Conservation (phyloP, 306 rosid species). For the Rosa chinensis region DNA sequence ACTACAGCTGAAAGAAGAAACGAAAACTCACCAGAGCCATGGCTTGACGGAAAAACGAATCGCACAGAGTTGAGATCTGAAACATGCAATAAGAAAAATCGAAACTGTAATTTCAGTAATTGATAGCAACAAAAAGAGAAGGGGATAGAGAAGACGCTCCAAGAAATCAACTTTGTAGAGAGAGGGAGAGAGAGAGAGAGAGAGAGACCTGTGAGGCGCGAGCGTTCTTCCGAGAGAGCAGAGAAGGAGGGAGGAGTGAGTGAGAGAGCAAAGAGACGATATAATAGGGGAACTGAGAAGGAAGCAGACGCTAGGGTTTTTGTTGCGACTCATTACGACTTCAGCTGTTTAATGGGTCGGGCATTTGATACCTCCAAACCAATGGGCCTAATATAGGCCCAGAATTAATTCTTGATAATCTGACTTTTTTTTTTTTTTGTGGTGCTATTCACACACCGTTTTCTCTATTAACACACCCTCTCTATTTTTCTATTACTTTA, state of each 20-base stretch:
- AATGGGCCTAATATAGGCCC: not conserved
- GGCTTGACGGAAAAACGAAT: slow-evolving; percentile 47
- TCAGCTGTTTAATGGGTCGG: slow-evolving; percentile 22
- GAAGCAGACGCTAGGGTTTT: slow-evolving; percentile 40
- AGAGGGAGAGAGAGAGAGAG: not conserved
- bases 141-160: no score
- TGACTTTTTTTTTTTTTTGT: no score
- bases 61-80: slow-evolving; percentile 53
- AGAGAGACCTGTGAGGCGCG: slow-evolving; percentile 17
- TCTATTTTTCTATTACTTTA: no score
- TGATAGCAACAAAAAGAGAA: not conserved
- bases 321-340: not conserved
- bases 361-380: not conserved
- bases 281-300: not conserved
- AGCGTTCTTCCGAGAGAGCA: slow-evolving; percentile 22
- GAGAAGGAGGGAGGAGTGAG: not conserved
- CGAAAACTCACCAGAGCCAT: slow-evolving; percentile 74
- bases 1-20: not conserved
- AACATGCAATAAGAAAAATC: slow-evolving; percentile 12
- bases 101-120: not conserved
- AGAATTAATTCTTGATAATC: no score
- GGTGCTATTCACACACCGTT: no score
- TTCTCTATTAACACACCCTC: no score
- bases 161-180: not conserved
- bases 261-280: not conserved